phyloP scores from a whole-genome alignment of 768 basidiomycete species.

The Russula olivacea region DNA sequence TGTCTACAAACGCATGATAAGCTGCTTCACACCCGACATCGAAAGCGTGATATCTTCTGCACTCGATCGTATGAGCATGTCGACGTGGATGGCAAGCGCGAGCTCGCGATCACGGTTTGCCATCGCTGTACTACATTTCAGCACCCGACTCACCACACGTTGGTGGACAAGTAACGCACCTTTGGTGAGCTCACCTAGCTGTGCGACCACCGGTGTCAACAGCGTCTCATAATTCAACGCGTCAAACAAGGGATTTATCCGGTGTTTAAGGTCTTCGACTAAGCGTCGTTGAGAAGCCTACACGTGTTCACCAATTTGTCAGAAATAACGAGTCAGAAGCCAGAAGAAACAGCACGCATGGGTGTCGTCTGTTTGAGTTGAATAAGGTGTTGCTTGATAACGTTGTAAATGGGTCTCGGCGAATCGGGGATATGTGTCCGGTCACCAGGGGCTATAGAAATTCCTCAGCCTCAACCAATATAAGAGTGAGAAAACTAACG shows the following conservation, averaged over 20 bases:
- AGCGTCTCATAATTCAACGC: conserved; percentile 87
- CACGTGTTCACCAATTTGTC: conserved; percentile 6
- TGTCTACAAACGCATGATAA: conserved; percentile 63
- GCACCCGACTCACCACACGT: neutral
- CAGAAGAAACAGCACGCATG: conserved; percentile 41
- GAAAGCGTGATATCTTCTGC: conserved; percentile 79
- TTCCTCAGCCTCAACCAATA: conserved; percentile 10
- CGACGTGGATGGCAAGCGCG: conserved; percentile 80
- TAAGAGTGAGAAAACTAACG: conserved; percentile 43
- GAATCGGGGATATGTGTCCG: conserved; percentile 83
- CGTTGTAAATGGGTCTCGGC: conserved; percentile 56
- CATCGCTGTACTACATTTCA: conserved; percentile 55
- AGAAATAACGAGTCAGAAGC: neutral
- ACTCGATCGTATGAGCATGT: conserved; percentile 70
- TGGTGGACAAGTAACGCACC: conserved; percentile 43
- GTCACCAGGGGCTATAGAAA: conserved; percentile 71
- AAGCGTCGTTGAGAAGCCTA: conserved; percentile 81
- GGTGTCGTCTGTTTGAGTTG: conserved; percentile 69
- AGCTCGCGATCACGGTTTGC: conserved; percentile 67
- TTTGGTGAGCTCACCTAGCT: conserved; percentile 61
- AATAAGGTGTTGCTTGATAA: conserved; percentile 57
- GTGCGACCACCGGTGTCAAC: conserved; percentile 61
- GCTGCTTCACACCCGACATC: conserved; percentile 88
- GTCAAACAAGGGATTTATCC: conserved; percentile 83
- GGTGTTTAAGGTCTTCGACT: conserved; percentile 79